A percentile compares a stretch with the other conserved stretches of the same genome.
phyloP scores from a whole-genome alignment of 1,284 basidiomycete genomes.

The Apiotrichum porosum region DNA sequence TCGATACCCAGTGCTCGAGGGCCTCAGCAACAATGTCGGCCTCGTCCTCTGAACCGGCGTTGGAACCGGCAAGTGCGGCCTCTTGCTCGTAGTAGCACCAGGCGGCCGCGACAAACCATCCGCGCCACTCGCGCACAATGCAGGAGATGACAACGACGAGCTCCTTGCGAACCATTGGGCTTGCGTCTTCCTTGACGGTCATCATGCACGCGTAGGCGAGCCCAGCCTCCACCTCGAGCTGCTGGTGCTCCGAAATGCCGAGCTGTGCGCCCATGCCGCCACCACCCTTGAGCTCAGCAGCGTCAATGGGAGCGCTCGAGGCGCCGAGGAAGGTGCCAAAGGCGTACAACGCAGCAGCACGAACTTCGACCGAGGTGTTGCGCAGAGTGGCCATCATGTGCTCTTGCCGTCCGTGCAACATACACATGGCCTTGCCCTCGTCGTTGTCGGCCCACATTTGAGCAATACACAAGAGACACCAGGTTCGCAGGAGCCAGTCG shows the following conservation, averaged over 20 bases:
- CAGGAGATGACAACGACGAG: slow-evolving; percentile 86
- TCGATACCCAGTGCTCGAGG: slow-evolving; percentile 69
- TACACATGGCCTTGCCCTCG: slow-evolving; percentile 80
- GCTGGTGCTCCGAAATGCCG: slow-evolving; percentile 66
- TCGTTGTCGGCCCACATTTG: slow-evolving; percentile 93
- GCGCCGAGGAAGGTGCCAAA: slow-evolving; percentile 92
- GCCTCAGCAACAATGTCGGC: slow-evolving; percentile 58
- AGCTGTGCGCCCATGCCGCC: slow-evolving; percentile 82
- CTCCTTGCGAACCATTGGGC: slow-evolving; percentile 94
- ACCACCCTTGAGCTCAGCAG: slow-evolving; percentile 64
- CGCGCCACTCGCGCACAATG: slow-evolving; percentile 91
- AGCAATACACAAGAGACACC: slow-evolving; percentile 88
- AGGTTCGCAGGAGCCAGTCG: slow-evolving; percentile 88
- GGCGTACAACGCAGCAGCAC: slow-evolving; percentile 85
- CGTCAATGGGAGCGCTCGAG: slow-evolving; percentile 60
- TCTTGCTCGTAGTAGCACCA: slow-evolving; percentile 90
- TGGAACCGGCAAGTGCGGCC: slow-evolving; percentile 47
- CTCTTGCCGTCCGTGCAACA: slow-evolving; percentile 71
- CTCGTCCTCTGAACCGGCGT: slow-evolving; percentile 47
- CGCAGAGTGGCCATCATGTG: slow-evolving; percentile 75
- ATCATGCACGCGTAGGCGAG: slow-evolving; percentile 57
- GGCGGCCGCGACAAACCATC: slow-evolving; percentile 91
- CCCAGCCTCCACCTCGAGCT: slow-evolving; percentile 58
- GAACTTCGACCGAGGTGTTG: slow-evolving; percentile 89
- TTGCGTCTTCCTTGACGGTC: slow-evolving; percentile 82